Percentiles rank a stretch among this genome's conserved stretches.
These are phyloP conservation scores for Cavenderia fasciculata DNA, from an alignment of 78 protist genomes.

Conservation along the genomic window DNA sequence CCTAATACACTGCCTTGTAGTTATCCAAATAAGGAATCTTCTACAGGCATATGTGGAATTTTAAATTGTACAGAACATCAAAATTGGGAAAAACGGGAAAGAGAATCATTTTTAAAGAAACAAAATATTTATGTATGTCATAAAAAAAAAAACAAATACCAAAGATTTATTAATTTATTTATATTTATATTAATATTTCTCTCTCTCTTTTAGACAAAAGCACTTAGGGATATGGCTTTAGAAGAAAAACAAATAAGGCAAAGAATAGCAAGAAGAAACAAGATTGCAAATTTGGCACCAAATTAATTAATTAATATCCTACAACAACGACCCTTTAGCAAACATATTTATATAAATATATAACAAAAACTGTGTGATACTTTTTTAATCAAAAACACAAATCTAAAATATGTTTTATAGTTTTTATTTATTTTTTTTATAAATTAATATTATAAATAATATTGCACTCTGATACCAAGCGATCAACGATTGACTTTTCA, in stretches of 20 bases:
- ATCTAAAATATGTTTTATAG: too few relatives aligned
- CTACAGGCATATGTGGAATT: constrained; percentile 49
- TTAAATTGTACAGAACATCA: constrained; percentile 42
- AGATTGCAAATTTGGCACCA: constrained; percentile 22
- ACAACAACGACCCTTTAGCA: too few relatives aligned
- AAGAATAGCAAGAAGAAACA: constrained; percentile 71
- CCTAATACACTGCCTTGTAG: not conserved
- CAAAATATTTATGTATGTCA: constrained; percentile 6
- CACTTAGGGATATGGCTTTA: constrained; percentile 41
- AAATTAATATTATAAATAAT: too few relatives aligned
- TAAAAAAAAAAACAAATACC: not conserved
- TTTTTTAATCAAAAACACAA: too few relatives aligned
- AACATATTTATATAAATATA: too few relatives aligned
- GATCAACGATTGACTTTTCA: too few relatives aligned
- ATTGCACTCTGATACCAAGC: too few relatives aligned
- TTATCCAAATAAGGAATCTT: constrained; percentile 54
- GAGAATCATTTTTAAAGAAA: constrained; percentile 43
- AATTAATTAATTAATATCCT: too few relatives aligned
- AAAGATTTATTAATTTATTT: not conserved
- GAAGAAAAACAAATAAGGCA: constrained; percentile 72
- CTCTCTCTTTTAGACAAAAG: constrained; percentile 6
- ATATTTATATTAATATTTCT: not conserved
- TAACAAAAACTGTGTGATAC: too few relatives aligned
- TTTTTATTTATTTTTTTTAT: too few relatives aligned
- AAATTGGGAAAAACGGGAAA: constrained; percentile 62